Percentiles rank a stretch among this genome's conserved stretches.
Evolutionary conservation across 495 filamentous ascomycete species (phyloP).

Genomic region (Penicillium bovifimosum): DNA sequence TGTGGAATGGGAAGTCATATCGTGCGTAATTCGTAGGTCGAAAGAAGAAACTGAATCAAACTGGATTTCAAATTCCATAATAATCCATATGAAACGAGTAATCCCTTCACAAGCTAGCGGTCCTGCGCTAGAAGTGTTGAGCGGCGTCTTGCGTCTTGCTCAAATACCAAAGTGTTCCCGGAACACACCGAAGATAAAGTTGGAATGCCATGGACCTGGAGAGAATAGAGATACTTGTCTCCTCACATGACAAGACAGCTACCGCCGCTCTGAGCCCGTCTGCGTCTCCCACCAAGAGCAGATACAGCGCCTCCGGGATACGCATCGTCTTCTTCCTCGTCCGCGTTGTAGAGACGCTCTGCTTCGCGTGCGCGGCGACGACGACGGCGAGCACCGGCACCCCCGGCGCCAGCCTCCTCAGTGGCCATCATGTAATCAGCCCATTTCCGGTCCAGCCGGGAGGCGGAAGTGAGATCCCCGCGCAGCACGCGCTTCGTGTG

Average conservation of each 20-base stretch:
- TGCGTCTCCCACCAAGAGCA: slow-evolving; percentile 31
- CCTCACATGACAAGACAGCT: slow-evolving; percentile 52
- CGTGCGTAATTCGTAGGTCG: not conserved
- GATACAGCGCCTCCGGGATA: slow-evolving; percentile 23
- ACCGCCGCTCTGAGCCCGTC: slow-evolving; percentile 51
- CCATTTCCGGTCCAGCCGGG: slow-evolving; percentile 81
- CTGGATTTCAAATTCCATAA: not conserved
- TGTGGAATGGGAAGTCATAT: not conserved
- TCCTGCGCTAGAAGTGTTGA: slow-evolving; percentile 13
- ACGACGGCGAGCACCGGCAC: slow-evolving; percentile 58
- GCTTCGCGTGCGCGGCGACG: slow-evolving; percentile 74
- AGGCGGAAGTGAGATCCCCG: slow-evolving; percentile 65
- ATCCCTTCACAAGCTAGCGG: slow-evolving; percentile 4
- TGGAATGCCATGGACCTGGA: no score
- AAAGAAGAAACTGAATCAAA: not conserved
- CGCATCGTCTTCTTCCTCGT: slow-evolving; percentile 61
- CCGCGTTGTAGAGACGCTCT: slow-evolving; percentile 60
- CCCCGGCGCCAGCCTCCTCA: slow-evolving; percentile 73
- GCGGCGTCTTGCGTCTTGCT: not conserved
- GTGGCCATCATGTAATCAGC: slow-evolving; percentile 88
- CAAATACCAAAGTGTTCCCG: not conserved
- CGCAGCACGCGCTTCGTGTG: slow-evolving; percentile 78
- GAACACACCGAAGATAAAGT: slow-evolving; percentile 5
- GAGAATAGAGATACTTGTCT: no score
- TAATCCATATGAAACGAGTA: not conserved